Base-by-base conservation (phyloP, 306 rosid genomes). In the Cicer pinnatifidum region DNA sequence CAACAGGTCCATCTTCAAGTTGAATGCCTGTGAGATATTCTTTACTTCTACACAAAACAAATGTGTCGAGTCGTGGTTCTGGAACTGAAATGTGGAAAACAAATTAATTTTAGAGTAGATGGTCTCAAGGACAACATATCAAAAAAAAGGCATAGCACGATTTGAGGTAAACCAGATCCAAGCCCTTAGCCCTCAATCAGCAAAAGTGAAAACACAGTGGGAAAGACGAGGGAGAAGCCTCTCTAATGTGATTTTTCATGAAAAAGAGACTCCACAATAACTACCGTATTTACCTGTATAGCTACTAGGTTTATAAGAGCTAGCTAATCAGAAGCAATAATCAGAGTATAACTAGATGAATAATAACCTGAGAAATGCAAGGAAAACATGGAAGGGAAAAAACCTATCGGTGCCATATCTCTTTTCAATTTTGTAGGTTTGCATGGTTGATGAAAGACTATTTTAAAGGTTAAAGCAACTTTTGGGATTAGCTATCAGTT, bases 11-110 rank as follows among this genome's bases (percentile, higher is more conserved):
- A 73, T 89, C 97, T 80, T 86, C 95, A n/a, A 91, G 97, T 85
- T 88, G 96, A 80, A 94, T 86, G 75, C 88, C 96, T 33, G 89
- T 89, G 6, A 94, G 88, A 78, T 88, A 87, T 60, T 88, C 86
- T 81, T 83, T 89, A 75, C 97, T 89, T 85, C 89, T 88, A 85
- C 98, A 94, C 35, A 94, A 94, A 35, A 93, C 94, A 81, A 91
- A 93, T 19, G 86, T 80, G 75, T 93, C 97, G 67, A 89, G 80
- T 41, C 81, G 83, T 1, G 96, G 92, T 85, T 85, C 90, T 52
- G 94, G 91, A 73, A 88, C 96, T 93, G 90, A 62, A 80, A 80
- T 50, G 53, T 16, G 39, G 54, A 77, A 64, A 16, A 69, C 66
- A 53, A 53, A 67, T 47, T 7, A 65, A 6, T 8, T 61, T 28